These are phyloP conservation scores for Scutellaria galericulata DNA, from an alignment of 257 asterid genomes.

Conservation along the genomic window DNA sequence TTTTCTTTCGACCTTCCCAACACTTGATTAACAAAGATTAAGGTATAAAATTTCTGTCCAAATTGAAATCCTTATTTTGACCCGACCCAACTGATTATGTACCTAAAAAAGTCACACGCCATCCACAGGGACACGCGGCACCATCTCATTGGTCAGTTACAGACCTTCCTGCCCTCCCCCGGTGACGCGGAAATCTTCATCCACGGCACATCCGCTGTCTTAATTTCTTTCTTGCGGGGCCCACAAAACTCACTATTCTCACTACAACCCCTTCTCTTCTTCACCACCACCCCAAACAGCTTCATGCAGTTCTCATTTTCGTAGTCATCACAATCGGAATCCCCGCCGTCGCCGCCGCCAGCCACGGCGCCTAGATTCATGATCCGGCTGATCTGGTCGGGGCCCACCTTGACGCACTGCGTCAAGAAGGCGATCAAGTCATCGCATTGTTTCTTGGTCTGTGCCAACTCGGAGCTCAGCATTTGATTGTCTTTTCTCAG, in stretches of 20 bases:
- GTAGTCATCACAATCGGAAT: slow-evolving; percentile 40
- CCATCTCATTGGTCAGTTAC: slow-evolving; percentile 35
- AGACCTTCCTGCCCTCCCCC: slow-evolving; percentile 54
- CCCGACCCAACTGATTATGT: not conserved
- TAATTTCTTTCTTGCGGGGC: slow-evolving; percentile 46
- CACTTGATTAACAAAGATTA: not conserved
- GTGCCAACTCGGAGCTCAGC: slow-evolving; percentile 69
- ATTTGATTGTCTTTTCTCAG: slow-evolving; percentile 57
- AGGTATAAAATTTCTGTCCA: not conserved
- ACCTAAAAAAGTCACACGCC: not conserved
- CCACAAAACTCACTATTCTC: slow-evolving; percentile 42
- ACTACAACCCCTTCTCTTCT: slow-evolving; percentile 56
- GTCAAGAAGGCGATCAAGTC: slow-evolving; percentile 64
- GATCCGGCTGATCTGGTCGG: slow-evolving; percentile 59
- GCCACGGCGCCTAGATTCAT: slow-evolving; percentile 41
- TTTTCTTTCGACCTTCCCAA: slow-evolving; percentile 38
- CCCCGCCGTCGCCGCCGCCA: slow-evolving; percentile 29
- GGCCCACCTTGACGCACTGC: slow-evolving; percentile 57
- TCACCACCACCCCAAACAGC: slow-evolving; percentile 74
- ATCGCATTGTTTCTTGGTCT: slow-evolving; percentile 66
- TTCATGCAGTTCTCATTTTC: slow-evolving; percentile 57
- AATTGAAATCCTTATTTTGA: not conserved
- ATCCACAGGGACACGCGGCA: not conserved
- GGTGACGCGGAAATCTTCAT: slow-evolving; percentile 45
- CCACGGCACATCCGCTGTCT: slow-evolving; percentile 54